Evolutionary conservation across 768 basidiomycete genomes (phyloP).

Genomic region (Crucibulum laeve): DNA sequence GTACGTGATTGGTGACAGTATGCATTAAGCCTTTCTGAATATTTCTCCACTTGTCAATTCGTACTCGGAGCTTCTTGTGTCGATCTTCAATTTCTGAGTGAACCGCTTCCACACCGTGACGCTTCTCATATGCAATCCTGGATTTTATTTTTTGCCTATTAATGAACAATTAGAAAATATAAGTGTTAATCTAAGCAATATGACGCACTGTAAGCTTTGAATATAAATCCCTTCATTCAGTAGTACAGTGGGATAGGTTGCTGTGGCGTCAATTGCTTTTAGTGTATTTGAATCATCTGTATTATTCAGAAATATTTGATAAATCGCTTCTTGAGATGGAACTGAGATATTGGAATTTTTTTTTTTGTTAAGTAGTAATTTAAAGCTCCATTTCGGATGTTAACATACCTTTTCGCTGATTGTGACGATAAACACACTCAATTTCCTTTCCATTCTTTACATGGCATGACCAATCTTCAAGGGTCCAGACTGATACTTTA

Average conservation of each 20-base stretch:
- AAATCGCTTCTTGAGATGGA: slow-evolving; percentile 10
- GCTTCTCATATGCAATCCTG: no score
- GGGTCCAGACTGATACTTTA: slow-evolving; percentile 2
- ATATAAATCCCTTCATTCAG: slow-evolving; percentile 9
- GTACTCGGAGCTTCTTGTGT: slow-evolving; percentile 1
- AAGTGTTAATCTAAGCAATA: no score
- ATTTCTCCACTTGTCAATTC: slow-evolving; percentile 10
- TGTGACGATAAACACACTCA: slow-evolving; percentile 7
- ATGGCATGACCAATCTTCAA: neutral
- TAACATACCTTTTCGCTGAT: slow-evolving; percentile 7
- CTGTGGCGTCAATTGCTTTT: neutral
- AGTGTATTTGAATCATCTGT: neutral
- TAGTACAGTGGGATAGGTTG: neutral
- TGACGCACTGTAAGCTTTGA: no score
- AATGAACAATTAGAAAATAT: no score
- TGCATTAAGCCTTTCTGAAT: slow-evolving; percentile 7
- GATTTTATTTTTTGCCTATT: no score
- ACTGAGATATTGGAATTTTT: slow-evolving; percentile 6
- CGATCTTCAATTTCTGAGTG: no score
- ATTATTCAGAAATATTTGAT: slow-evolving; percentile 8
- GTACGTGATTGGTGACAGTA: slow-evolving; percentile 3
- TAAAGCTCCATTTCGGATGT: neutral
- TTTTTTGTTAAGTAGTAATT: neutral
- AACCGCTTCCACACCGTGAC: no score
- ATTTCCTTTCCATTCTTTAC: slow-evolving; percentile 4